phyloP scores from a whole-genome alignment of 441 rosid genomes.

The Erodium moschatum region DNA sequence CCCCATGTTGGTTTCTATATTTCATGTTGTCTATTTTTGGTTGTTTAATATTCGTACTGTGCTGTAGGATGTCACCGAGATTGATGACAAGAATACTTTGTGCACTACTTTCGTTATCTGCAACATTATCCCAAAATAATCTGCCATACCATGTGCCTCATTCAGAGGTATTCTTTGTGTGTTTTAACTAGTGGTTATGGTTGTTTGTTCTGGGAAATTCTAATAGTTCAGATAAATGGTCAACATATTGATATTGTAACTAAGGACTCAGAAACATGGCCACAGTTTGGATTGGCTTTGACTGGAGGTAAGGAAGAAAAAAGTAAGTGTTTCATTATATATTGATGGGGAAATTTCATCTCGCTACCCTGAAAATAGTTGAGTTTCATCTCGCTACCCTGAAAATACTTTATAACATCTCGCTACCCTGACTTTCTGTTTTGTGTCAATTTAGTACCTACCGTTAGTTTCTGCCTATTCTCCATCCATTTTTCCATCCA shows the following conservation, averaged over 20 bases:
- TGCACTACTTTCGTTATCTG: constrained; percentile 45
- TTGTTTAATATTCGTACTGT: constrained; percentile 13
- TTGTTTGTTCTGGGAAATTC: background rate
- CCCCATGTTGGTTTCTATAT: background rate
- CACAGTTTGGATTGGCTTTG: background rate
- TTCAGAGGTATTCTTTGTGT: constrained; percentile 38
- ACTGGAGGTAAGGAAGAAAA: background rate
- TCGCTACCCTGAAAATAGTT: too few relatives aligned
- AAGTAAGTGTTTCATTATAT: background rate
- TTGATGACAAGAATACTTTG: constrained; percentile 41
- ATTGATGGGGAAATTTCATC: background rate
- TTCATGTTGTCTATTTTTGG: constrained; percentile 13
- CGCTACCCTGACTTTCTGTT: too few relatives aligned
- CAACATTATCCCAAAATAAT: constrained; percentile 60
- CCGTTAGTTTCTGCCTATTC: too few relatives aligned
- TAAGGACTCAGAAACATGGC: background rate
- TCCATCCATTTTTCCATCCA: too few relatives aligned
- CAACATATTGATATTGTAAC: background rate
- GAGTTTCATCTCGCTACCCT: too few relatives aligned
- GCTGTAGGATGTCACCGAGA: constrained; percentile 52
- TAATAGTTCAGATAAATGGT: background rate
- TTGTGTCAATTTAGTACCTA: too few relatives aligned
- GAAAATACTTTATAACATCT: too few relatives aligned
- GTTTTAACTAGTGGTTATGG: background rate
- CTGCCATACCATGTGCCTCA: constrained; percentile 52